Base-by-base conservation (phyloP, 2,329 filamentous ascomycete species). In the Botrytis sinoallii region DNA sequence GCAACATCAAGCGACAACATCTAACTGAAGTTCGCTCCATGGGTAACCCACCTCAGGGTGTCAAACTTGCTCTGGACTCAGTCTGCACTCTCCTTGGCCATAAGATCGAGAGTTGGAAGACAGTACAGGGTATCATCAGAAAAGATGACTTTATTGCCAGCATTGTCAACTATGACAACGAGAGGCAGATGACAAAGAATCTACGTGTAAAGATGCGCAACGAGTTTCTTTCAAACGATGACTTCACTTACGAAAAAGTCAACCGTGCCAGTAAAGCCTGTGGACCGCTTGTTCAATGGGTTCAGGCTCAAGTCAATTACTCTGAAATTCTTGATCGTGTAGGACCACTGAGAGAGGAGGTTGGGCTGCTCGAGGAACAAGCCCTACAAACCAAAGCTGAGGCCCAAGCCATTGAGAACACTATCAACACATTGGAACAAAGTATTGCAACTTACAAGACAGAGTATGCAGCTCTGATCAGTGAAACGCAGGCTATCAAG, bases 1-100 rank as follows among this genome's bases (percentile, higher is more conserved):
- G 93, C 85, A 98, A 97, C 86, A 99, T 99, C 86, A 99, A 98
- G 86, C 91, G 93, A 81, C 94, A 97, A 82, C 96, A 99, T 83
- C 87, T 99, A 77, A 98, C 95, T 20, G 96, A 99, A 90, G 95
- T 99, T 69, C 91, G 96, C 81, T 97, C 95, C 77, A 98, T 99
- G 96, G 90, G 91, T 77, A 97, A 94, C 79, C 96, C 96, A 10
- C 96, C 96, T 14, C 87, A 90, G 78, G 94, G 94, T 86, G 97
- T 99, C 78, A 92, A 94, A 80, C 89, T 98, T 78, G 94, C 96
- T 3, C 87, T 99, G 74, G 95, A 98, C 81, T 93, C 96, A n/a
- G 97, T 99, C 9, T 98, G 96, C 85, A 96, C 95, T 0, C 85
- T 99, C 66, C 89, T 99, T 72, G 95, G 95, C 22, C 94, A 98